phyloP scores from a whole-genome alignment of 495 filamentous ascomycete species.

The Annulohypoxylon maeteangense region DNA sequence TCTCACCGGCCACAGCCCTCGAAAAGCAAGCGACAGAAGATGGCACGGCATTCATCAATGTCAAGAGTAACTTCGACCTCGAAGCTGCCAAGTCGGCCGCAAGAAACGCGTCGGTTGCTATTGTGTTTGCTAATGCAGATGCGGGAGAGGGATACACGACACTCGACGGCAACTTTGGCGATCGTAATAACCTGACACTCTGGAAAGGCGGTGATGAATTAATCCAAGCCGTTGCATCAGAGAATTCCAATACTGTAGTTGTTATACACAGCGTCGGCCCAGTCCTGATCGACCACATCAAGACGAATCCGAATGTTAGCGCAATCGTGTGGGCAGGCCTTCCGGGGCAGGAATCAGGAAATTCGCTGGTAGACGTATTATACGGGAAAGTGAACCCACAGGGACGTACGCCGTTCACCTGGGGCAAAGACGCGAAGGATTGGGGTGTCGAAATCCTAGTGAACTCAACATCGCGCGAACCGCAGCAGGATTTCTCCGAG shows the following conservation, averaged over 20 bases:
- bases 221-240: conserved; percentile 58
- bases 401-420: conserved; percentile 66
- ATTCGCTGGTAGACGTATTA: conserved; percentile 62
- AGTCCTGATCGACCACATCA: conserved; percentile 57
- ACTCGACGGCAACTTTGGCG: conserved; percentile 67
- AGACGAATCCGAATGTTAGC: conserved; percentile 66
- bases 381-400: conserved; percentile 63
- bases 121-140: conserved; percentile 68
- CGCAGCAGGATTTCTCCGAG: conserved; percentile 57
- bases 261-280: conserved; percentile 66
- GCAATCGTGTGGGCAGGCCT: conserved; percentile 66
- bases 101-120: conserved; percentile 53
- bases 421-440: conserved; percentile 59
- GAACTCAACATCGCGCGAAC: conserved; percentile 42
- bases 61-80: conserved; percentile 52
- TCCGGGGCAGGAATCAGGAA: conserved; percentile 67
- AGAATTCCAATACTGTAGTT: conserved; percentile 65
- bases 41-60: conserved; percentile 45
- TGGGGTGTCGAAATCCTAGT: conserved; percentile 59
- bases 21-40: conserved; percentile 49
- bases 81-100: conserved; percentile 50
- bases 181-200: conserved; percentile 60
- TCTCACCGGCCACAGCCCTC: conserved; percentile 66
- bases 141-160: conserved; percentile 67
- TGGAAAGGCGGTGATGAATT: conserved; percentile 65